phyloP scores from a whole-genome alignment of 768 basidiomycete genomes.

The Kwoniella sp. region DNA sequence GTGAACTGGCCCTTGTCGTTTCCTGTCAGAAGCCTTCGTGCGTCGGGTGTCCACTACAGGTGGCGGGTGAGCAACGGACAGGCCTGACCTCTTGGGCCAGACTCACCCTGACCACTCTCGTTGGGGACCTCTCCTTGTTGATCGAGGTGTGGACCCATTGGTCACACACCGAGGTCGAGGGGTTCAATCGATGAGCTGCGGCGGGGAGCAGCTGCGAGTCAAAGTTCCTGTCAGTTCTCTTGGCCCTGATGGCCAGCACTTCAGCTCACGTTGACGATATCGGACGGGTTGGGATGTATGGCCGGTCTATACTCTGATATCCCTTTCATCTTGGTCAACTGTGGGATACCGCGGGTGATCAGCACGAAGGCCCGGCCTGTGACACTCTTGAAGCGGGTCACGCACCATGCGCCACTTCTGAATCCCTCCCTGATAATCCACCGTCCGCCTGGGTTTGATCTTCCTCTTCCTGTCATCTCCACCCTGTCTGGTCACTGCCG shows the following conservation, averaged over 20 bases:
- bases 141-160: slow-evolving; percentile 98
- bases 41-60: slow-evolving; percentile 94
- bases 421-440: slow-evolving; percentile 87
- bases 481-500: slow-evolving; percentile 62
- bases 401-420: slow-evolving; percentile 79
- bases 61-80: background rate
- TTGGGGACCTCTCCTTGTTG: slow-evolving; percentile 96
- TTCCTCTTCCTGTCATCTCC: slow-evolving; percentile 61
- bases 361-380: too few relatives aligned
- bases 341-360: too few relatives aligned
- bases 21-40: slow-evolving; percentile 84
- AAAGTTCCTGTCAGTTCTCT: slow-evolving; percentile 11
- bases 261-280: slow-evolving; percentile 73
- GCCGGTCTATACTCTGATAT: slow-evolving; percentile 56
- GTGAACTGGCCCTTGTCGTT: slow-evolving; percentile 97
- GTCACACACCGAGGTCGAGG: slow-evolving; percentile 88
- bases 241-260: slow-evolving; percentile 10
- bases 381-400: too few relatives aligned
- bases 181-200: slow-evolving; percentile 82
- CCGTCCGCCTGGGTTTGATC: slow-evolving; percentile 85
- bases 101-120: slow-evolving; percentile 87
- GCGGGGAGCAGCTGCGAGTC: slow-evolving; percentile 76
- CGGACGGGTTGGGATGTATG: slow-evolving; percentile 71
- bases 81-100: background rate
- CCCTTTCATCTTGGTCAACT: slow-evolving; percentile 29